These are phyloP conservation scores for Yamadazyma friedrichii DNA, from an alignment of 1,139 yeast species.

Conservation along the genomic window DNA sequence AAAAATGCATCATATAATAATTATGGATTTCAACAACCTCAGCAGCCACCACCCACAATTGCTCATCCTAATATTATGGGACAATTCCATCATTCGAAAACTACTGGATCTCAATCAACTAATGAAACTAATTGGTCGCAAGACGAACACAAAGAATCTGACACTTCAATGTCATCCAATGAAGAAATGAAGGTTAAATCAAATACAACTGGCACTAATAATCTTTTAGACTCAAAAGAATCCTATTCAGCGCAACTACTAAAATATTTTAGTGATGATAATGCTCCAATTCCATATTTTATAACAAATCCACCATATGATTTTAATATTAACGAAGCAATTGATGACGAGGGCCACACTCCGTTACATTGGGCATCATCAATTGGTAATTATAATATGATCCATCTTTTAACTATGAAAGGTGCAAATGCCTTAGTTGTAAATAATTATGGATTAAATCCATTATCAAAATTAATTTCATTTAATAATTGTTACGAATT, in stretches of 20 bases:
- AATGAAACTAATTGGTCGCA: conserved; percentile 50
- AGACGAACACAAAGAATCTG: conserved; percentile 46
- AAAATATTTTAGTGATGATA: conserved; percentile 68
- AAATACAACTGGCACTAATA: conserved; percentile 5
- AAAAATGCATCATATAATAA: conserved; percentile 7
- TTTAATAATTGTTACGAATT: conserved; percentile 87
- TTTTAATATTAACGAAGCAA: conserved; percentile 79
- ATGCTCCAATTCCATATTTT: conserved; percentile 70
- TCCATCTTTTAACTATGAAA: conserved; percentile 63
- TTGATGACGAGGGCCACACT: conserved; percentile 95
- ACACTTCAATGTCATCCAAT: conserved; percentile 41
- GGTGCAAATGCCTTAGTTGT: conserved; percentile 79
- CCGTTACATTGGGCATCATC: conserved; percentile 98
- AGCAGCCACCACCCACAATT: conserved; percentile 15
- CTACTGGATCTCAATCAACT: conserved; percentile 42
- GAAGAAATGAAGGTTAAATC: conserved; percentile 23
- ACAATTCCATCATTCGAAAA: conserved; percentile 28
- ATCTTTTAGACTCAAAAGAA: conserved; percentile 14
- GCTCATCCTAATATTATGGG: conserved; percentile 24
- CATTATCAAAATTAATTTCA: conserved; percentile 76
- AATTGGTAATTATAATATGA: conserved; percentile 74
- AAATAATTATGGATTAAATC: conserved; percentile 78
- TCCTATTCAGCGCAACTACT: conserved; percentile 57
- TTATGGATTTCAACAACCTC: conserved; percentile 15
- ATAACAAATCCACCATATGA: conserved; percentile 74